Percentiles rank a stretch among this genome's conserved stretches.
Evolutionary conservation across 2,329 filamentous ascomycete genomes (phyloP).

Genomic region (Fusarium foetens): DNA sequence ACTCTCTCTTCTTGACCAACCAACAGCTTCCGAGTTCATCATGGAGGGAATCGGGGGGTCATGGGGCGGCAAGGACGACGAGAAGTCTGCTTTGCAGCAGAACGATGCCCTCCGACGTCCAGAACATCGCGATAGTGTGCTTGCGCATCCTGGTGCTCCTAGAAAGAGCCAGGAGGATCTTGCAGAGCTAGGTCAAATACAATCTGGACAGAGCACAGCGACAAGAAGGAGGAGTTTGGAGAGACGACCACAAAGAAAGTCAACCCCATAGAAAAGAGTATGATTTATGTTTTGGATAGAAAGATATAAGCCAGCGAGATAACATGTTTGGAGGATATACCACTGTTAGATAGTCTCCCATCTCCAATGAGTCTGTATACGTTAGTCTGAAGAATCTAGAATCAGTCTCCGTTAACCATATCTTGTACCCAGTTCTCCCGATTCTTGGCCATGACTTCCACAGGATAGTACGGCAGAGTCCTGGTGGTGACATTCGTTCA

Average conservation of each 20-base stretch:
- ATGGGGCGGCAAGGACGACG: conserved; percentile 56
- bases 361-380: neutral
- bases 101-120: neutral
- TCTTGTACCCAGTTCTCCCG: neutral
- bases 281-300: neutral
- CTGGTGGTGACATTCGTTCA: conserved; percentile 17
- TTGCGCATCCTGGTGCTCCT: conserved; percentile 43
- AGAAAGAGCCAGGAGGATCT: conserved; percentile 50
- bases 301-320: neutral
- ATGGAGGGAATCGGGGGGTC: conserved; percentile 79
- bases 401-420: neutral
- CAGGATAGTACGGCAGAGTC: neutral
- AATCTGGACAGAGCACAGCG: conserved; percentile 45
- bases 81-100: conserved; percentile 29
- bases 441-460: neutral
- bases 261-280: conserved; percentile 7
- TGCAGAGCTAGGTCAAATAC: conserved; percentile 48
- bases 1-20: conserved; percentile 72
- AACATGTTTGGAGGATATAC: conserved; percentile 14
- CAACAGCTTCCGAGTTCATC: conserved; percentile 78
- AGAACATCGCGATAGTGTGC: conserved; percentile 39
- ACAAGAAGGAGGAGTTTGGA: conserved; percentile 46
- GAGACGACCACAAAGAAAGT: conserved; percentile 25
- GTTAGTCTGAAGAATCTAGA: neutral
- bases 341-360: neutral